Conservation (phyloP, 805 yeast species). For the Lipomyces oligophaga region DNA sequence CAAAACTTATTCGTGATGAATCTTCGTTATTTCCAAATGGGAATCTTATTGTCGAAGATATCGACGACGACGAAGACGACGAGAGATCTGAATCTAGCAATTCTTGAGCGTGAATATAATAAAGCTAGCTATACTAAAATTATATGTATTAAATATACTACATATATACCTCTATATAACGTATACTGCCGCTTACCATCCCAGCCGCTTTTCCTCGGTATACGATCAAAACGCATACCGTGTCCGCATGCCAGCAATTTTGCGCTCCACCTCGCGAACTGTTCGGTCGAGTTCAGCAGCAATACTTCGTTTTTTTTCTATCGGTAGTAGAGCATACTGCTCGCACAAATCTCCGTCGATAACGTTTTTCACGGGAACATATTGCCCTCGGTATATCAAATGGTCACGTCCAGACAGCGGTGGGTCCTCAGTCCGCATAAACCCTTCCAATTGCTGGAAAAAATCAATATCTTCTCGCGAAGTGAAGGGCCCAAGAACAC, state of each 20-base stretch:
- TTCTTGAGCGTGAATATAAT: neutral
- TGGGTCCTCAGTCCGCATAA: conserved; percentile 33
- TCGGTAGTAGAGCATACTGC: conserved; percentile 39
- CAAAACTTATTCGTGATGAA: conserved; percentile 42
- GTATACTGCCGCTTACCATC: too few relatives aligned
- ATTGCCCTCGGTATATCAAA: conserved; percentile 66
- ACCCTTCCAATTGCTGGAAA: conserved; percentile 52
- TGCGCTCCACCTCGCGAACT: conserved; percentile 35
- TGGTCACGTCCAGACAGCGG: conserved; percentile 65
- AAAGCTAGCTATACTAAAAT: neutral
- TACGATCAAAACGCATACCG: conserved; percentile 27
- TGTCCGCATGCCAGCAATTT: conserved; percentile 35
- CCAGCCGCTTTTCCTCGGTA: too few relatives aligned
- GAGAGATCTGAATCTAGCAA: neutral
- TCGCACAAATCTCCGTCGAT: conserved; percentile 90
- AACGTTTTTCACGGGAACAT: conserved; percentile 70
- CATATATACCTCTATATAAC: neutral
- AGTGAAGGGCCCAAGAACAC: conserved; percentile 64
- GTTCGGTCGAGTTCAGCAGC: conserved; percentile 37
- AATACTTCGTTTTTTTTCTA: conserved; percentile 30
- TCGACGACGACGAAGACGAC: conserved; percentile 21
- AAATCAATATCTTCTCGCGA: conserved; percentile 59
- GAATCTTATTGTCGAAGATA: conserved; percentile 51
- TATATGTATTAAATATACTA: neutral
- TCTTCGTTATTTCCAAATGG: conserved; percentile 60